These are phyloP conservation scores for Xylariaceae sp. DNA, from an alignment of 2,329 filamentous ascomycete species.

Conservation along the genomic window DNA sequence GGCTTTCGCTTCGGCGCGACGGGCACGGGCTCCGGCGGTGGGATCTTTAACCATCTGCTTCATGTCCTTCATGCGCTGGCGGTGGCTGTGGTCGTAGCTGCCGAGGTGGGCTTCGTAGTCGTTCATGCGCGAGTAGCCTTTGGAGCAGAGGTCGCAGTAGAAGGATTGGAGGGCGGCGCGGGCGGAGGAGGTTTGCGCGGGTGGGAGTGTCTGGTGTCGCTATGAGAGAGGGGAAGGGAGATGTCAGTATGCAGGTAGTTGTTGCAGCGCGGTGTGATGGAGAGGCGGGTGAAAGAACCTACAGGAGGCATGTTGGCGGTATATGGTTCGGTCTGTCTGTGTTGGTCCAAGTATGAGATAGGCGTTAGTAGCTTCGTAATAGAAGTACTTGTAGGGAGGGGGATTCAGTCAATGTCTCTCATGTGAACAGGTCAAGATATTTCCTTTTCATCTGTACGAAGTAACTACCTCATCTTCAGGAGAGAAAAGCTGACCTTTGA, in stretches of 20 bases:
- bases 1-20: constrained; percentile 67
- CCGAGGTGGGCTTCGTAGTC: constrained; percentile 93
- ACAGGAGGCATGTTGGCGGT: constrained; percentile 51
- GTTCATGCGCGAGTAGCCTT: constrained; percentile 92
- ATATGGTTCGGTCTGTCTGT: no score
- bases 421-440: no score
- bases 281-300: background rate
- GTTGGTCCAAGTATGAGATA: no score
- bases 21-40: constrained; percentile 58
- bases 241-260: no score
- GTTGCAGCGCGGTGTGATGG: constrained; percentile 3
- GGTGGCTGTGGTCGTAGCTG: constrained; percentile 94
- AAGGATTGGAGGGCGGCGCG: constrained; percentile 76
- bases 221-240: constrained; percentile 19
- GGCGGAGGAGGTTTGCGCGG: constrained; percentile 59
- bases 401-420: no score
- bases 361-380: no score
- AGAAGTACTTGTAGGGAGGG: no score
- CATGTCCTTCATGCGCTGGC: constrained; percentile 85
- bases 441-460: no score
- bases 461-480: no score
- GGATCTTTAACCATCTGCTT: constrained; percentile 76
- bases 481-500: no score
- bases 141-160: constrained; percentile 83
- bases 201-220: constrained; percentile 55